phyloP scores from a whole-genome alignment of 805 yeast genomes.

The Teunomyces tritomae region DNA sequence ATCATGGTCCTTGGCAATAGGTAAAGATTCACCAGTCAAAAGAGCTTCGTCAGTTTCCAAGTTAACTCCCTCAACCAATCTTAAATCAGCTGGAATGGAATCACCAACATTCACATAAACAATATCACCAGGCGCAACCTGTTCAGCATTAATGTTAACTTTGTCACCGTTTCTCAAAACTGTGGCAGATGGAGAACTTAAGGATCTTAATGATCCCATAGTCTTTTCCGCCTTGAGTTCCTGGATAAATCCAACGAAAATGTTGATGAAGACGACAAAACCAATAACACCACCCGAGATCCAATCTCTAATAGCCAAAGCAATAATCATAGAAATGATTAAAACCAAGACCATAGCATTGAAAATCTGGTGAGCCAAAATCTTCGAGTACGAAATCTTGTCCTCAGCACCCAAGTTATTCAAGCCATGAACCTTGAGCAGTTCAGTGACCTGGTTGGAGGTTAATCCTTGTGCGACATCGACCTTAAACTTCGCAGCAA shows the following conservation, averaged over 20 bases:
- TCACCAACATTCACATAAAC: slow-evolving; percentile 41
- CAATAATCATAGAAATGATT: slow-evolving; percentile 36
- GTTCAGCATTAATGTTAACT: slow-evolving; percentile 36
- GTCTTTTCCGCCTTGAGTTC: slow-evolving; percentile 51
- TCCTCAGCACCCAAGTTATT: slow-evolving; percentile 32
- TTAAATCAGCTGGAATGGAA: slow-evolving; percentile 43
- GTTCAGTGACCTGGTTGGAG: slow-evolving; percentile 5
- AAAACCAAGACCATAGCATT: slow-evolving; percentile 41
- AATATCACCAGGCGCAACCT: slow-evolving; percentile 46
- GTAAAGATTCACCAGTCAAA: slow-evolving; percentile 40
- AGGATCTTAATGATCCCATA: slow-evolving; percentile 47
- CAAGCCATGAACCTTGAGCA: slow-evolving; percentile 5
- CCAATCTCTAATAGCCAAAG: slow-evolving; percentile 39
- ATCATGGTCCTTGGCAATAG: slow-evolving; percentile 31
- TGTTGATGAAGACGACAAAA: slow-evolving; percentile 44
- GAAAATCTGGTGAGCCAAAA: slow-evolving; percentile 36
- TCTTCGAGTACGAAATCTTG: slow-evolving; percentile 25
- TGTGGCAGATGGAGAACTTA: slow-evolving; percentile 46
- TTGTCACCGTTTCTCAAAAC: slow-evolving; percentile 43
- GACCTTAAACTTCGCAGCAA: slow-evolving; percentile 13
- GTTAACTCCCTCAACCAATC: slow-evolving; percentile 33
- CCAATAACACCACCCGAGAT: slow-evolving; percentile 46
- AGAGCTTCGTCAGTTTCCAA: slow-evolving; percentile 45
- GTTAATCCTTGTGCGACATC: slow-evolving; percentile 15
- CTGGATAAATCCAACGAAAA: slow-evolving; percentile 49